phyloP scores from a whole-genome alignment of 345 rosid genomes.

The Pseudoturritis turrita region DNA sequence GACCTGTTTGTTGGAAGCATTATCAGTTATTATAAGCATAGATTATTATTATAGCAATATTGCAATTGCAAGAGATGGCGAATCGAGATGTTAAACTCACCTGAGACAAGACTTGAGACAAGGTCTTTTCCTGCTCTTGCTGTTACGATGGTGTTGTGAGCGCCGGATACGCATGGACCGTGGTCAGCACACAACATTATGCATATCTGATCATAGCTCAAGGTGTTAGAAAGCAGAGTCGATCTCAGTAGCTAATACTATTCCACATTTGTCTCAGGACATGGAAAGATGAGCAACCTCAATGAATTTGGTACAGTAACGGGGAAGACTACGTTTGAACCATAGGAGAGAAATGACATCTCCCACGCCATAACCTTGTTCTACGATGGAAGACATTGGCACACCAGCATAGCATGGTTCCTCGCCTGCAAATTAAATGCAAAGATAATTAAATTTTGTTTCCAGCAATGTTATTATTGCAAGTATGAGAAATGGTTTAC shows the following conservation, averaged over 20 bases:
- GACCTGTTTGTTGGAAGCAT: constrained; percentile 45
- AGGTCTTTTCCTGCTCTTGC: constrained; percentile 99
- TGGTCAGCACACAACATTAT: constrained; percentile 96
- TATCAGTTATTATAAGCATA: neutral
- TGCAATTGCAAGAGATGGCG: neutral
- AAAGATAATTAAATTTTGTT: neutral
- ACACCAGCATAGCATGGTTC: constrained; percentile 98
- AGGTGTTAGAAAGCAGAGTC: neutral
- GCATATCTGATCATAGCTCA: constrained; percentile 64
- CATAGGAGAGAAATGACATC: constrained; percentile 89
- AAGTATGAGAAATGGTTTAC: neutral
- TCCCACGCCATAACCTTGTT: constrained; percentile 86
- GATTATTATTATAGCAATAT: neutral
- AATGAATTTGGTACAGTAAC: constrained; percentile 85
- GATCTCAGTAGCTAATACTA: neutral
- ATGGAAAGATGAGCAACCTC: constrained; percentile 43
- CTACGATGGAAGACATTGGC: constrained; percentile 93
- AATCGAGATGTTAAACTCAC: constrained; percentile 28
- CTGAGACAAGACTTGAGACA: constrained; percentile 93
- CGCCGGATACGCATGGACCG: constrained; percentile 97
- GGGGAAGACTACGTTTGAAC: constrained; percentile 99
- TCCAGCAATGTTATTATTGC: neutral
- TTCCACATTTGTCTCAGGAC: neutral
- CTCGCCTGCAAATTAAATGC: constrained; percentile 53
- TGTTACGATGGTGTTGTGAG: constrained; percentile 93